Percentiles rank a stretch among this genome's conserved stretches.
These are phyloP conservation scores for Hypomontagnella submonticulosa DNA, from an alignment of 495 filamentous ascomycete genomes.

Conservation along the genomic window DNA sequence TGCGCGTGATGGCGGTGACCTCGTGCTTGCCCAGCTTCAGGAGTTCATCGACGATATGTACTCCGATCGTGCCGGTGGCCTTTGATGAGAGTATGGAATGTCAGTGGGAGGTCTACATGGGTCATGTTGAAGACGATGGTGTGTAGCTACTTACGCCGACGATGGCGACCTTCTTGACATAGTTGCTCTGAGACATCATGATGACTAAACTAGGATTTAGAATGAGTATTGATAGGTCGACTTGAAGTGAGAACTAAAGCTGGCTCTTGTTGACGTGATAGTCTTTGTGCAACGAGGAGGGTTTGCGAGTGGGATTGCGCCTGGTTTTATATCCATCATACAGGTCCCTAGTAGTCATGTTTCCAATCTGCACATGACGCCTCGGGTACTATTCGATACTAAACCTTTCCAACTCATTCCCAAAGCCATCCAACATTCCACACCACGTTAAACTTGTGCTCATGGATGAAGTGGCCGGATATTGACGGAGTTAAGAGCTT, in stretches of 20 bases:
- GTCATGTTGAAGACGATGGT: not conserved
- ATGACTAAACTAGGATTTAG: slow-evolving; percentile 1
- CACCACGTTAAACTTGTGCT: not conserved
- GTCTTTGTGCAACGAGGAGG: not conserved
- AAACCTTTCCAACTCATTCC: not conserved
- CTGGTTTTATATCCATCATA: slow-evolving; percentile 8
- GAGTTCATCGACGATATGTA: slow-evolving; percentile 61
- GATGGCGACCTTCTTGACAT: slow-evolving; percentile 60
- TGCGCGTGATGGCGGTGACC: slow-evolving; percentile 66
- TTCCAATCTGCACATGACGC: too few species aligned
- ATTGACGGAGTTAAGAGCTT: slow-evolving; percentile 8
- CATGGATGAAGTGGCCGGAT: slow-evolving; percentile 1
- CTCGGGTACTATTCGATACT: too few species aligned
- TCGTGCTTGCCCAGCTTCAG: slow-evolving; percentile 62
- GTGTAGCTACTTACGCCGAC: slow-evolving; percentile 55
- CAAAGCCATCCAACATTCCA: not conserved
- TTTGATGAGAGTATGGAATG: slow-evolving; percentile 47
- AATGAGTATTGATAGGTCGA: slow-evolving; percentile 2
- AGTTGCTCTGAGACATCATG: slow-evolving; percentile 48
- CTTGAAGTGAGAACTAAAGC: not conserved
- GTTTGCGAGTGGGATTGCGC: slow-evolving; percentile 3
- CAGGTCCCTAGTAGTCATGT: too few species aligned
- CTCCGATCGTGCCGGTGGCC: slow-evolving; percentile 69
- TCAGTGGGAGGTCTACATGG: slow-evolving; percentile 6
- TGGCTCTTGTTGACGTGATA: slow-evolving; percentile 6